These are phyloP conservation scores for Solanum chiquidenum DNA, from an alignment of 257 asterid species.

Conservation along the genomic window DNA sequence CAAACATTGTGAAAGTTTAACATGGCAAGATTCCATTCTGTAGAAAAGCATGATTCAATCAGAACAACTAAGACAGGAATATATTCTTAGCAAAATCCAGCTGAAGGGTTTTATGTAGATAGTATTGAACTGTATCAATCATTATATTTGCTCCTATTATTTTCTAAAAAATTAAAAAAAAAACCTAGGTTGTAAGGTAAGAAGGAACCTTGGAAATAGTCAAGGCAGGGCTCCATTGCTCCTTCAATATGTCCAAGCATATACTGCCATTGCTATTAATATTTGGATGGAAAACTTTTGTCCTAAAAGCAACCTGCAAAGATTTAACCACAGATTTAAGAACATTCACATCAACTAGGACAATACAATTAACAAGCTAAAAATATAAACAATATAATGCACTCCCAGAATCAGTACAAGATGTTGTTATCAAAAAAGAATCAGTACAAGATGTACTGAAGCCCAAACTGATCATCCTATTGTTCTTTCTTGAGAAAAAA, in stretches of 20 bases:
- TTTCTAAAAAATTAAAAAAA: neutral
- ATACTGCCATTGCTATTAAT: constrained; percentile 21
- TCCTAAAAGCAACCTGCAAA: constrained; percentile 16
- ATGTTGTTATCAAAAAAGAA: neutral
- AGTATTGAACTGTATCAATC: neutral
- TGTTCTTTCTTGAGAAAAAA: neutral
- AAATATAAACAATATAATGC: neutral
- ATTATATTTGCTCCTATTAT: neutral
- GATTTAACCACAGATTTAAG: neutral
- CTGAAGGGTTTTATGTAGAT: neutral
- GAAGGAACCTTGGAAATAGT: constrained; percentile 16
- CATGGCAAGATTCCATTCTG: neutral
- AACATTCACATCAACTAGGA: neutral
- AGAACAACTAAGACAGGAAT: neutral
- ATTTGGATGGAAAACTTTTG: constrained; percentile 16
- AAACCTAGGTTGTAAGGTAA: neutral
- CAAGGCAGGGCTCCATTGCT: constrained; percentile 22
- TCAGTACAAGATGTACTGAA: neutral
- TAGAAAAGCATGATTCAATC: neutral
- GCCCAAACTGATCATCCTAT: neutral
- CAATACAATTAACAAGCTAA: neutral
- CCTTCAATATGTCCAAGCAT: constrained; percentile 22
- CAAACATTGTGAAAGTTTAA: neutral
- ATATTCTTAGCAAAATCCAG: neutral
- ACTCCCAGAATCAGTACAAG: neutral